Percentiles rank a stretch among this genome's conserved stretches.
Evolutionary conservation across 768 basidiomycete genomes (phyloP).

Genomic region (Amanita thiersii): DNA sequence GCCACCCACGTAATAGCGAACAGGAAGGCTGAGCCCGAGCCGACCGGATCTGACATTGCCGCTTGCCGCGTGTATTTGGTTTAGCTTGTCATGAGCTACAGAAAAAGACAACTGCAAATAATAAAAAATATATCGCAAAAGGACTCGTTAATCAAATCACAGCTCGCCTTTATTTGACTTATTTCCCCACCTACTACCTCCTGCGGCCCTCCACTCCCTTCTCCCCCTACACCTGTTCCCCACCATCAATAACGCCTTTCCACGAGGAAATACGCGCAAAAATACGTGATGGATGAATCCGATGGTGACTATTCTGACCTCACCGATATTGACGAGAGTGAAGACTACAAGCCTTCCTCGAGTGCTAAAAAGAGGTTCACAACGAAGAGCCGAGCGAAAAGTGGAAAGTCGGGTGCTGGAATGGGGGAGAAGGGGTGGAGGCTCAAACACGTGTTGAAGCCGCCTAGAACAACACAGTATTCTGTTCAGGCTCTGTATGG

Average conservation of each 20-base stretch:
- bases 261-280: not conserved
- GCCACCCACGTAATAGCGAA: too few species aligned
- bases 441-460: conserved; percentile 39
- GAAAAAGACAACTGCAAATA: too few species aligned
- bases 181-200: too few species aligned
- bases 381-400: conserved; percentile 12
- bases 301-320: conserved; percentile 25
- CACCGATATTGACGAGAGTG: conserved; percentile 21
- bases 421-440: conserved; percentile 17
- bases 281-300: conserved; percentile 10
- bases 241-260: not conserved
- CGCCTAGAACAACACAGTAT: conserved; percentile 55
- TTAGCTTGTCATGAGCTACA: too few species aligned
- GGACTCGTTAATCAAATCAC: too few species aligned
- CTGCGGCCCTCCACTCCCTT: too few species aligned
- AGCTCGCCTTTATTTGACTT: too few species aligned
- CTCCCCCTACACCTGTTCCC: not conserved
- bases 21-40: too few species aligned
- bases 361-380: conserved; percentile 4
- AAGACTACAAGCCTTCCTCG: conserved; percentile 11
- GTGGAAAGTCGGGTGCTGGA: conserved; percentile 2
- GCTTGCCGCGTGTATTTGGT: too few species aligned
- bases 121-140: too few species aligned
- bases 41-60: too few species aligned
- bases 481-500: conserved; percentile 55